A percentile compares a stretch with the other conserved stretches of the same genome.
These are phyloP conservation scores for Sequoiadendron giganteum DNA, from an alignment of 75 land plant species.

Conservation along the genomic window DNA sequence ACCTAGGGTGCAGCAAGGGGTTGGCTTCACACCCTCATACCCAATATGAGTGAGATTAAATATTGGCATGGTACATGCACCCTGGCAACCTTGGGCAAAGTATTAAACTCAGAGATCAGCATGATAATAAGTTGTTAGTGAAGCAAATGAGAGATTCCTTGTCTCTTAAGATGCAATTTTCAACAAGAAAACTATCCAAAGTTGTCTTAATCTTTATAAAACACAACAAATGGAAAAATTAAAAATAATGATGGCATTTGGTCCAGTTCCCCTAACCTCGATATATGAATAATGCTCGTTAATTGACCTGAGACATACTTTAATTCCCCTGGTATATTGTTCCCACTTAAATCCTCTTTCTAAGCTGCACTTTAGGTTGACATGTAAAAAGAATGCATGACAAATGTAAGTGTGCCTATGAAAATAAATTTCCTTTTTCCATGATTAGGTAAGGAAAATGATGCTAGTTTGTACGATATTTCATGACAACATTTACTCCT, in stretches of 20 bases:
- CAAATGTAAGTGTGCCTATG: no score
- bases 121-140: neutral
- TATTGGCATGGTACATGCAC: no score
- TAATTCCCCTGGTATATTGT: neutral
- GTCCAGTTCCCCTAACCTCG: neutral
- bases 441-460: no score
- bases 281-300: neutral
- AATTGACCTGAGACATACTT: neutral
- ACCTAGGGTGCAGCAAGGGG: no score
- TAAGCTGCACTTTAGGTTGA: neutral
- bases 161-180: neutral
- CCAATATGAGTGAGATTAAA: no score
- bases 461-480: no score
- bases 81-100: no score
- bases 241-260: neutral
- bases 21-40: no score
- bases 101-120: neutral
- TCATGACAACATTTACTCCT: neutral
- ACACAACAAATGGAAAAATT: neutral
- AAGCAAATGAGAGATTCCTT: neutral
- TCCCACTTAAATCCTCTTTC: neutral
- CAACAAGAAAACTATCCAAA: neutral
- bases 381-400: no score
- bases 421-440: no score
- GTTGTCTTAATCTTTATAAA: neutral